Conservation (phyloP, 345 rosid genomes). For the Brassica cretica region DNA sequence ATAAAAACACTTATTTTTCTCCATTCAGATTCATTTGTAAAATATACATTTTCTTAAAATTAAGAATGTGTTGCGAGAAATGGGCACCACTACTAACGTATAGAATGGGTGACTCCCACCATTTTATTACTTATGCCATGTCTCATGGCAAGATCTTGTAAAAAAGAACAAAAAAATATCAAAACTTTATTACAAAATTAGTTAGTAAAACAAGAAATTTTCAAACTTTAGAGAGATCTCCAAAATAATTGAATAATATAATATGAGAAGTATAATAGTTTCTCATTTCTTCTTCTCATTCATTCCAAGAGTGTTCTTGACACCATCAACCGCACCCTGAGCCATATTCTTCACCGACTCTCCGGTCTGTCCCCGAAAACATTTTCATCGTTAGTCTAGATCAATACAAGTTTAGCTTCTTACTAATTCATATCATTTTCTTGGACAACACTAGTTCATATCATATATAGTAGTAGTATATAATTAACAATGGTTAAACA, state of each 20-base stretch:
- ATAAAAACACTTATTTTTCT: background rate
- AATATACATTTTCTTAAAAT: background rate
- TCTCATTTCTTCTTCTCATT: constrained; percentile 36
- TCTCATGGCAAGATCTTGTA: background rate
- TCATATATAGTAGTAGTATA: background rate
- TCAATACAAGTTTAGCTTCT: background rate
- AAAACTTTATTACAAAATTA: constrained; percentile 17
- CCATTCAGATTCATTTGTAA: background rate
- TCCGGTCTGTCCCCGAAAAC: constrained; percentile 33
- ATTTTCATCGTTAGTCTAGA: background rate
- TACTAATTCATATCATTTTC: background rate
- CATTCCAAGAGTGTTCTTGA: constrained; percentile 42
- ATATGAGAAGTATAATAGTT: background rate
- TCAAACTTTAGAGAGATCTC: background rate
- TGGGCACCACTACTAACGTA: background rate
- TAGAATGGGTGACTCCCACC: background rate
- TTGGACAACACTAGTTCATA: no score
- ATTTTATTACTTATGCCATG: constrained; percentile 23
- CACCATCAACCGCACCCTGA: constrained; percentile 44
- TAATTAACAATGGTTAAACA: background rate
- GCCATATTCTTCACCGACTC: constrained; percentile 49
- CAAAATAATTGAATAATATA: background rate
- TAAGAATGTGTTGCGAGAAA: background rate
- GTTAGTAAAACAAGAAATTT: background rate
- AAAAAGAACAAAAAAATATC: background rate